Conservation (phyloP, 345 rosid genomes). For the Erysimum cheiranthoides region DNA sequence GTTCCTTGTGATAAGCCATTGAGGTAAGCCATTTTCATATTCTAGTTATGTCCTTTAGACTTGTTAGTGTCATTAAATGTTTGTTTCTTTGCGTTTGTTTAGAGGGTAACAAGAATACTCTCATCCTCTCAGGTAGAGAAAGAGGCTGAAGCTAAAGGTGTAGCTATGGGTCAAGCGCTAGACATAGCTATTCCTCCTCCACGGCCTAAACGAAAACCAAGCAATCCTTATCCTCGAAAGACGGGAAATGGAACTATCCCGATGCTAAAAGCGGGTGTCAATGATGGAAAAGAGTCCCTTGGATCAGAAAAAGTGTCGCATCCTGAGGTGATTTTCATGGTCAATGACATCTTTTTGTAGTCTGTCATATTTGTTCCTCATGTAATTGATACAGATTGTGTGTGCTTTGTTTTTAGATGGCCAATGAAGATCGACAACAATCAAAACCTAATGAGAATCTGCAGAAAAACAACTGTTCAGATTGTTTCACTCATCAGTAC, state of each 20-base stretch:
- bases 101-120: constrained; percentile 21
- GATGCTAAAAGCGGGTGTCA: constrained; percentile 46
- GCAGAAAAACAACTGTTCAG: constrained; percentile 72
- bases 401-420: constrained; percentile 54
- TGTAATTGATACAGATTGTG: constrained; percentile 9
- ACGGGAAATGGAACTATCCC: constrained; percentile 48
- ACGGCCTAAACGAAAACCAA: constrained; percentile 93
- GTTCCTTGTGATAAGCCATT: constrained; percentile 29
- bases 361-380: neutral
- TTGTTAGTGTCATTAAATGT: neutral
- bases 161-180: constrained; percentile 71
- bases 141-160: constrained; percentile 89
- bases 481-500: constrained; percentile 57
- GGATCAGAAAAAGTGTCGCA: constrained; percentile 68
- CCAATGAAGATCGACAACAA: constrained; percentile 50
- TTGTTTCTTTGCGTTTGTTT: neutral
- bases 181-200: constrained; percentile 97
- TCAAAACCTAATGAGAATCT: constrained; percentile 51
- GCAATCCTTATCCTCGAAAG: constrained; percentile 95
- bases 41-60: neutral
- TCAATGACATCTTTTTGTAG: neutral
- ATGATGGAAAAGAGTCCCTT: constrained; percentile 61
- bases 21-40: constrained; percentile 33
- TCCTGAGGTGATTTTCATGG: constrained; percentile 59
- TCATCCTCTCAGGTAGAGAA: constrained; percentile 77